These are phyloP conservation scores for Lathyrus aphaca DNA, from an alignment of 306 rosid species.

Conservation along the genomic window DNA sequence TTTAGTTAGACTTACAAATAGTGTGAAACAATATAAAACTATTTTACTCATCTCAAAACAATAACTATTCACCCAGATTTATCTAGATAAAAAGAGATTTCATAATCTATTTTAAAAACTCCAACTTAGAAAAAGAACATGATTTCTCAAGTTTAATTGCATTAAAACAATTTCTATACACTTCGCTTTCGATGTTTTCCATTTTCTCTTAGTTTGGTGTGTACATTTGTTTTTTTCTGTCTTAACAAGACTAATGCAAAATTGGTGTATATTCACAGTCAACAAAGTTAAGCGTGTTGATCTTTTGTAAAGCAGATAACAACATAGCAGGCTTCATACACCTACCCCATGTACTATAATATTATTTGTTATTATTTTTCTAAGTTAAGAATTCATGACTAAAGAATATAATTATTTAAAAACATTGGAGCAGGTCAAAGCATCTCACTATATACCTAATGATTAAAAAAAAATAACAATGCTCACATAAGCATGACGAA, in stretches of 20 bases:
- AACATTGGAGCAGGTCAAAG: background rate
- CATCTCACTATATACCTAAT: no score
- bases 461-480: background rate
- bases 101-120: background rate
- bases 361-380: background rate
- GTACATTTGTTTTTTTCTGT: background rate
- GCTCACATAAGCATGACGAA: background rate
- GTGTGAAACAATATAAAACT: no score
- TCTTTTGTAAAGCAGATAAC: background rate
- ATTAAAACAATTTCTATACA: background rate
- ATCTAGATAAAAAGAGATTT: slow-evolving; percentile 40
- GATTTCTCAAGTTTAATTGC: background rate
- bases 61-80: no score
- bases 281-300: slow-evolving; percentile 30
- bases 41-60: no score
- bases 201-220: background rate
- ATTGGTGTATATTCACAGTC: slow-evolving; percentile 8
- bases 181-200: background rate
- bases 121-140: background rate
- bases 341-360: background rate
- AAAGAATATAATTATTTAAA: background rate
- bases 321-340: background rate
- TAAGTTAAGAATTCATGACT: background rate
- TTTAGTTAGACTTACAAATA: no score
- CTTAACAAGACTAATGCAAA: background rate